Percentiles rank a stretch among this genome's conserved stretches.
Evolutionary conservation across 1,139 yeast genomes (phyloP).

Genomic region (Wickerhamomyces sp.): DNA sequence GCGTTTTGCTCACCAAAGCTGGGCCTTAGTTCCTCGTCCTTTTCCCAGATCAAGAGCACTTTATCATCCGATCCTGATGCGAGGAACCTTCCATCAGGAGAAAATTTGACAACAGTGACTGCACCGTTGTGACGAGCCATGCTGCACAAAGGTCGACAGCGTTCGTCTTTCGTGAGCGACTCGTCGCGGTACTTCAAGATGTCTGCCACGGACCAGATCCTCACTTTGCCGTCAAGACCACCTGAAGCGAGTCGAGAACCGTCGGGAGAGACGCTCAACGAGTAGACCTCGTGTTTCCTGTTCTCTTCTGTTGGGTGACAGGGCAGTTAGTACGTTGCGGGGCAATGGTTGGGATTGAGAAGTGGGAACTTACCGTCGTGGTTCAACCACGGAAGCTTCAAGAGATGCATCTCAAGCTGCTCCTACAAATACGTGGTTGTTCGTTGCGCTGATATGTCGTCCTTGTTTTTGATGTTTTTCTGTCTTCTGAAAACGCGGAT

Average conservation of each 20-base stretch:
- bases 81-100: conserved; percentile 84
- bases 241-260: conserved; percentile 89
- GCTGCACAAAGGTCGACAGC: conserved; percentile 62
- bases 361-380: conserved; percentile 44
- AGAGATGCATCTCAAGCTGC: conserved; percentile 52
- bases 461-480: not conserved
- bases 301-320: conserved; percentile 50
- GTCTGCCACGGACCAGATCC: conserved; percentile 79
- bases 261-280: conserved; percentile 75
- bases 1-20: conserved; percentile 58
- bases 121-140: conserved; percentile 91
- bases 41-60: conserved; percentile 87
- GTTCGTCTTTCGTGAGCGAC: conserved; percentile 25
- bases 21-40: conserved; percentile 57
- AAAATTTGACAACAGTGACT: conserved; percentile 86
- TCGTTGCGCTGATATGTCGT: too few relatives aligned
- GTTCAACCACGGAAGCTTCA: conserved; percentile 82
- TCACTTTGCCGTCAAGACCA: conserved; percentile 89
- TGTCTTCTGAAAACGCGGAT: too few relatives aligned
- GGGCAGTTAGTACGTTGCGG: conserved; percentile 3
- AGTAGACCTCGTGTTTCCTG: conserved; percentile 76
- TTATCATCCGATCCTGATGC: conserved; percentile 97
- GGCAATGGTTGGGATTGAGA: not conserved
- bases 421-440: too few relatives aligned
- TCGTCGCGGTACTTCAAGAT: conserved; percentile 32